Evolutionary conservation across 257 asterid species (phyloP).

Genomic region (Solanum etuberosum): DNA sequence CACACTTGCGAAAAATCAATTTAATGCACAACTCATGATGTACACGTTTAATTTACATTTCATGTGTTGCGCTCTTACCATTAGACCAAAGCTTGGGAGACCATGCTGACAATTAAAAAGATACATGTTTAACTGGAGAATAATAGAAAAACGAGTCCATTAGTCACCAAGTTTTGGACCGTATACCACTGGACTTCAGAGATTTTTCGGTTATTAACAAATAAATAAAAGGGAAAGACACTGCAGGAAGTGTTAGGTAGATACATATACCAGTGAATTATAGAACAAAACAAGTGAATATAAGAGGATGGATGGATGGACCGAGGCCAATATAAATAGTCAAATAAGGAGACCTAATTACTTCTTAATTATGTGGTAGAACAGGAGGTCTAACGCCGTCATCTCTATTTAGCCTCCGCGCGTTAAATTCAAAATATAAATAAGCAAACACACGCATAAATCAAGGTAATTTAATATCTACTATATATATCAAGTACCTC

Average conservation of each 20-base stretch:
- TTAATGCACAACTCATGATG: too few species aligned
- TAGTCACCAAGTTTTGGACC: too few species aligned
- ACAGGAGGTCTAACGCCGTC: conserved; percentile 27
- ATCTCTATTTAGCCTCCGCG: conserved; percentile 53
- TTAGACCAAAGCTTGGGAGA: too few species aligned
- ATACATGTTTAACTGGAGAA: too few species aligned
- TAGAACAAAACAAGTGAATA: conserved; percentile 69
- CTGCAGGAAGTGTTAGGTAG: not conserved
- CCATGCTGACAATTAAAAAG: too few species aligned
- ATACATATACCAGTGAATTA: conserved; percentile 42
- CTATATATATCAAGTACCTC: not conserved
- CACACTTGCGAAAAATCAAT: too few species aligned
- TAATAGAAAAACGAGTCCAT: too few species aligned
- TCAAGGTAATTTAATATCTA: not conserved
- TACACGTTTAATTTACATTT: too few species aligned
- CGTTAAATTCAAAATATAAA: conserved; percentile 21
- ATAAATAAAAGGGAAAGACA: not conserved
- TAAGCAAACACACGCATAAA: not conserved
- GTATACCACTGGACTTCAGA: too few species aligned
- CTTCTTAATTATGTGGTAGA: conserved; percentile 32
- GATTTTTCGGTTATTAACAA: too few species aligned
- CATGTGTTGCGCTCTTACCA: too few species aligned
- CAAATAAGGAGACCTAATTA: conserved; percentile 50
- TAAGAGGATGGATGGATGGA: conserved; percentile 60
- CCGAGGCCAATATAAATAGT: conserved; percentile 70